Conservation (phyloP, 1,139 yeast species). For the Arxiozyma slooffiae region DNA sequence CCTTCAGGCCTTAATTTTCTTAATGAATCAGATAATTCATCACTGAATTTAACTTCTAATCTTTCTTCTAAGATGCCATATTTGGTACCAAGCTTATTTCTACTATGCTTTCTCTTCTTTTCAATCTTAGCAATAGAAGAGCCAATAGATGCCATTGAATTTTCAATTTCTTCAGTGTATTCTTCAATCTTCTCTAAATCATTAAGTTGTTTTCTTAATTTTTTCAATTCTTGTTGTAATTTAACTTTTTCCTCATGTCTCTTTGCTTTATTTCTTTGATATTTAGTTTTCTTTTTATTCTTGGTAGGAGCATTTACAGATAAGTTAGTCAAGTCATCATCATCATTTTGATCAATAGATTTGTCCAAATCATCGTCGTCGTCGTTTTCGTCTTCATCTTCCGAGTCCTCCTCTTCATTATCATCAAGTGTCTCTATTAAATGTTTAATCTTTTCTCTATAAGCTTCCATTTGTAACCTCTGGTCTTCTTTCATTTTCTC, state of each 20-base stretch:
- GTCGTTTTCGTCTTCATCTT: conserved; percentile 11
- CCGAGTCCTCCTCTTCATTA: conserved; percentile 39
- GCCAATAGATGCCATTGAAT: background rate
- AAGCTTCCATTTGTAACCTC: conserved; percentile 49
- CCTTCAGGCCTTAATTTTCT: conserved; percentile 88
- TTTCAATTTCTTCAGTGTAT: conserved; percentile 34
- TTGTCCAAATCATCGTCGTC: conserved; percentile 39
- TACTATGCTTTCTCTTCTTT: conserved; percentile 29
- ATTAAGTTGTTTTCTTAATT: conserved; percentile 44
- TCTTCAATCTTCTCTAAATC: conserved; percentile 52
- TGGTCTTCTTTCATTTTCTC: conserved; percentile 63
- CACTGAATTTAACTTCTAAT: conserved; percentile 78
- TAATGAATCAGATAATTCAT: conserved; percentile 78
- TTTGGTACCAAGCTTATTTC: conserved; percentile 40
- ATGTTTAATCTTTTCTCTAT: conserved; percentile 52
- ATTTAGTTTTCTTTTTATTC: conserved; percentile 62
- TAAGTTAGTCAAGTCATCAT: conserved; percentile 34
- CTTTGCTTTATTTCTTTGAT: conserved; percentile 64
- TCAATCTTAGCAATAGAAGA: conserved; percentile 9
- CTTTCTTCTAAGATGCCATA: conserved; percentile 53
- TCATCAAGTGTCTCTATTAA: conserved; percentile 55
- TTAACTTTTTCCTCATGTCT: conserved; percentile 52
- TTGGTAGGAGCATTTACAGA: conserved; percentile 67
- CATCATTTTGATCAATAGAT: conserved; percentile 32
- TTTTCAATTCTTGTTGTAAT: conserved; percentile 50